Evolutionary conservation across 345 rosid genomes (phyloP).

Genomic region (Cardamine resedifolia): DNA sequence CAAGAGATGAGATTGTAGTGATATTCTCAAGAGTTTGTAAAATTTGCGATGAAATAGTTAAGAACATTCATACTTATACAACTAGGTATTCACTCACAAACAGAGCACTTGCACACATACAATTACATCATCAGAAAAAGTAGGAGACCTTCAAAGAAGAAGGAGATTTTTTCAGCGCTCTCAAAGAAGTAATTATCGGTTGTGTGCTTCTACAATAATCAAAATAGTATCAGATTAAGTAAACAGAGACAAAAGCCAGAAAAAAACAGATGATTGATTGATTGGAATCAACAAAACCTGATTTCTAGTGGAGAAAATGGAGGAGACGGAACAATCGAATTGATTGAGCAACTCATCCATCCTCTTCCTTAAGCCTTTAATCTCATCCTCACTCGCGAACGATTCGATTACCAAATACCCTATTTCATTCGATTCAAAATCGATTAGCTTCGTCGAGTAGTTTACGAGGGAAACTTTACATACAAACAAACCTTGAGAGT

Average conservation of each 20-base stretch:
- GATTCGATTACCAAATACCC: slow-evolving; percentile 84
- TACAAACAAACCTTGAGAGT: slow-evolving; percentile 44
- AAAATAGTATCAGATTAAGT: not conserved
- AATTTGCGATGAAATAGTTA: not conserved
- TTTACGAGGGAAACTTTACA: not conserved
- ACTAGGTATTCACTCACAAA: not conserved
- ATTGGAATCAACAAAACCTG: slow-evolving; percentile 46
- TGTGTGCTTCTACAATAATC: slow-evolving; percentile 42
- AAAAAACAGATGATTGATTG: too few relatives aligned
- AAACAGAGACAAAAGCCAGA: not conserved
- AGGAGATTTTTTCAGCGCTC: slow-evolving; percentile 80
- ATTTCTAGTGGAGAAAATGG: slow-evolving; percentile 85
- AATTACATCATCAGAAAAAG: too few relatives aligned
- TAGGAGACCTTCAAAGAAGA: slow-evolving; percentile 99
- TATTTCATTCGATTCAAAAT: slow-evolving; percentile 20
- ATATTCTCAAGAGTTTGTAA: not conserved
- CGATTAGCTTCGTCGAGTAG: not conserved
- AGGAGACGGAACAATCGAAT: slow-evolving; percentile 63
- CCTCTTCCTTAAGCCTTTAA: slow-evolving; percentile 61
- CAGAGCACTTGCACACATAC: not conserved
- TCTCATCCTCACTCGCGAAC: slow-evolving; percentile 63
- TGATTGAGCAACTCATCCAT: slow-evolving; percentile 61
- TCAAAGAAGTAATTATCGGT: slow-evolving; percentile 86
- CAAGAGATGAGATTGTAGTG: not conserved
- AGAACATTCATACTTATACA: not conserved